Base-by-base conservation (phyloP, 2,329 filamentous ascomycete species). In the Xylaria sp. region DNA sequence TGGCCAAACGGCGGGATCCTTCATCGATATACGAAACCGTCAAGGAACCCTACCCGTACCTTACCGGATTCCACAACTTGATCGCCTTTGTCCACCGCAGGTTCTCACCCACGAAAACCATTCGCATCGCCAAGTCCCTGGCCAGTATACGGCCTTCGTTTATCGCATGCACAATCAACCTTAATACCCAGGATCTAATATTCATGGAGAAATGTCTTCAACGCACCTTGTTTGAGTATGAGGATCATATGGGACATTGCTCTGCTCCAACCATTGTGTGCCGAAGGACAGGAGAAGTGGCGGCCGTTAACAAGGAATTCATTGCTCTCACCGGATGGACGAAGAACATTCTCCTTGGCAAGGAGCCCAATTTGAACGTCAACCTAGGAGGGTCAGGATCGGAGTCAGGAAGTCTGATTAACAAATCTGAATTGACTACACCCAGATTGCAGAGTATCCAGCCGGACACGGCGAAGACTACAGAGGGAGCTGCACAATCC, bases 121-220 rank as follows among this genome's bases (percentile, higher is more conserved):
- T 94, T 23, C 87, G 89, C 60, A 96, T 97, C 67, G 93, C 92
- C 61, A 92, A 93, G 77, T 90, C 93, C 0, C 84, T 99, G 54
- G 90, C 92, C 6, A 92, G 90, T 44, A 96, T 97, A 69, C 89
- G 95, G 7, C 94, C 95, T 1, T 95, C 93, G 0, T 95, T 99
- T 73, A 94, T 98, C 65, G 89, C 93, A 10, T 96, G 92, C 64
- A 96, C 92, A 19, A 91, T 91, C 71, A 93, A 92, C n/a, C 81
- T 98, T 63, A 93, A 92, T 66, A 83, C 89, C 17, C 90, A 95
- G 71, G 95, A 99, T 75, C 81, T 98, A 27, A 88, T 99, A 21
- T 97, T 98, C 75, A 97, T 97, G 90, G 95, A 99, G 76, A 96
- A 96, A 78, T 96, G 91, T 71, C 92, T 98, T 73, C 95, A 99